A percentile compares a stretch with the other conserved stretches of the same genome.
phyloP scores from a whole-genome alignment of 345 rosid species.

The Gossypium australe region DNA sequence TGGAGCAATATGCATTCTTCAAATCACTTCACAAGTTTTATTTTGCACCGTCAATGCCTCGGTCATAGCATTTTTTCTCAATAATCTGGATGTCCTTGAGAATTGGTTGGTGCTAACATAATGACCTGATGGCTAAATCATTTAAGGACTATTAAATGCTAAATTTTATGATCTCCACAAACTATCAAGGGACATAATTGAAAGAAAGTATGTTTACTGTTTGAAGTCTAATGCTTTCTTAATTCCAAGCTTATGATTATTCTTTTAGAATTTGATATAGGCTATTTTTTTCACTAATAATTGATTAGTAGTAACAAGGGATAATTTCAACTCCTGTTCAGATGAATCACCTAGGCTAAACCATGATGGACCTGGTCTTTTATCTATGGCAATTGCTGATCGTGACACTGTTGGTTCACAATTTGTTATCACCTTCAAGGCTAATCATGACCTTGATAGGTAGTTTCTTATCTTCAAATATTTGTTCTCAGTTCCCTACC shows the following conservation, averaged over 20 bases:
- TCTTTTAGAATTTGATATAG: not conserved
- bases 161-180: no score
- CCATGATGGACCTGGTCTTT: slow-evolving; percentile 80
- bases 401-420: slow-evolving; percentile 89
- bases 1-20: not conserved
- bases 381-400: slow-evolving; percentile 73
- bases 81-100: not conserved
- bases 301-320: slow-evolving; percentile 8
- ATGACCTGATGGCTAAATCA: not conserved
- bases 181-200: no score
- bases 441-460: slow-evolving; percentile 84
- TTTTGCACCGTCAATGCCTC: not conserved
- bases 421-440: slow-evolving; percentile 71
- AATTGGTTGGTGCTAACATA: not conserved
- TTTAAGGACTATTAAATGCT: not conserved
- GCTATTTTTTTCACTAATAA: not conserved
- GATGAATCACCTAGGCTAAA: slow-evolving; percentile 79
- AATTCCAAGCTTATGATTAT: not conserved
- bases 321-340: slow-evolving; percentile 30
- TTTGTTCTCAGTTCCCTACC: no score
- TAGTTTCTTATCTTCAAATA: slow-evolving; percentile 13
- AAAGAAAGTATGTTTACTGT: no score
- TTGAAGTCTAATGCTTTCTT: no score
- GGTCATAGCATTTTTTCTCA: not conserved
- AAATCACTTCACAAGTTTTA: not conserved